These are phyloP conservation scores for Zymoseptoria passerinii DNA, from an alignment of 2,329 filamentous ascomycete genomes.

Conservation along the genomic window DNA sequence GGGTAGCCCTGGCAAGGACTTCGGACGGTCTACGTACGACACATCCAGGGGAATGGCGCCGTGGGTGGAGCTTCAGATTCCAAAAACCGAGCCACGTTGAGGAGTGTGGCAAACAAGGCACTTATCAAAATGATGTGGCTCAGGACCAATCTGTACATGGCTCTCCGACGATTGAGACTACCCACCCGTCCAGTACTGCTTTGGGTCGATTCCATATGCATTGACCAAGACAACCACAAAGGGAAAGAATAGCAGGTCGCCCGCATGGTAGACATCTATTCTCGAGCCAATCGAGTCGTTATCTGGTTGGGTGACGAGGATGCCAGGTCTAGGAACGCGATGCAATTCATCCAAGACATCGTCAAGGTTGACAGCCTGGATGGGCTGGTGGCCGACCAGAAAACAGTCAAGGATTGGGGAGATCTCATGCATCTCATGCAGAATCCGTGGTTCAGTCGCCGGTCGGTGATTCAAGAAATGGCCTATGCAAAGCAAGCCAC, in stretches of 20 bases:
- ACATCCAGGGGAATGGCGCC: neutral
- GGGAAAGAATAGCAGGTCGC: constrained; percentile 14
- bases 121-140: neutral
- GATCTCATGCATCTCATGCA: constrained; percentile 5
- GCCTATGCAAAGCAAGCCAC: constrained; percentile 4
- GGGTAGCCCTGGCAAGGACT: neutral
- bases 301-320: constrained; percentile 11
- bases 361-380: neutral
- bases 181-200: neutral
- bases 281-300: constrained; percentile 4
- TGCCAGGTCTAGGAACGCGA: neutral
- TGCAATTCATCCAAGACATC: constrained; percentile 3
- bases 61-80: neutral
- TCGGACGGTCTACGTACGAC: neutral
- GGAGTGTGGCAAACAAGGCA: neutral
- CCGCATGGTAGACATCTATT: constrained; percentile 12
- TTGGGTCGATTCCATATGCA: constrained; percentile 17
- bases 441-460: constrained; percentile 8
- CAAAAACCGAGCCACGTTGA: neutral
- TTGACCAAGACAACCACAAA: constrained; percentile 9
- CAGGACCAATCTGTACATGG: neutral
- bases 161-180: neutral
- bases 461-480: constrained; percentile 14
- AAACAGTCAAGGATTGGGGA: constrained; percentile 1
- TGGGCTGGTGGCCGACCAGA: neutral